phyloP scores from a whole-genome alignment of 2,329 filamentous ascomycete species.

The Ambrosiella xylebori region DNA sequence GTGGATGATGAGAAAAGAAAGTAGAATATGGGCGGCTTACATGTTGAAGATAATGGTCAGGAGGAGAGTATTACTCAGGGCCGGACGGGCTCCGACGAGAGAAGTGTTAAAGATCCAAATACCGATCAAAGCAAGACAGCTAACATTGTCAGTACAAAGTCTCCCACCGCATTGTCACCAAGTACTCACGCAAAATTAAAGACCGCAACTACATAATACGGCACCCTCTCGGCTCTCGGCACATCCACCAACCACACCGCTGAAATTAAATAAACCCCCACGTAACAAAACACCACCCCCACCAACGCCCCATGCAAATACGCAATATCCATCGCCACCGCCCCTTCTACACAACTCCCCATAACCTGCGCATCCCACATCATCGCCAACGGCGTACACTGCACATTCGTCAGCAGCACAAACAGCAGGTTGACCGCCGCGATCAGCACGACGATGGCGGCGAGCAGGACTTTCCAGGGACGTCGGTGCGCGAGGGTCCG shows the following conservation, averaged over 20 bases:
- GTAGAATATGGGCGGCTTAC: conserved; percentile 14
- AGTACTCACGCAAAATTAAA: neutral
- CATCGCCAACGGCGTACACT: conserved; percentile 23
- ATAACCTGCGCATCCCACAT: conserved; percentile 20
- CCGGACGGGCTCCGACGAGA: conserved; percentile 16
- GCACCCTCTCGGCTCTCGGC: neutral
- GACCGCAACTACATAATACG: neutral
- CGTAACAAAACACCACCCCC: conserved; percentile 22
- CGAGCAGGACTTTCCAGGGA: conserved; percentile 20
- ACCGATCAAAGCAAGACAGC: conserved; percentile 19
- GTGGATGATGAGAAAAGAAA: neutral
- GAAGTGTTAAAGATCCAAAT: conserved; percentile 22
- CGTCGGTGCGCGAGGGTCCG: conserved; percentile 18
- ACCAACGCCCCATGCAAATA: conserved; percentile 20
- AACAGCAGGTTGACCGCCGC: conserved; percentile 20
- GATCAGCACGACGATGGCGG: conserved; percentile 19
- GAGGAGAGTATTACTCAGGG: conserved; percentile 19
- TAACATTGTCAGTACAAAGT: neutral
- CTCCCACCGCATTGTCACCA: neutral
- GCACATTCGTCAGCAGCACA: conserved; percentile 20
- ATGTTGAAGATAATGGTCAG: conserved; percentile 20
- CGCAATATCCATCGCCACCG: conserved; percentile 16
- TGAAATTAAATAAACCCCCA: conserved; percentile 14
- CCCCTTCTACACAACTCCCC: conserved; percentile 19
- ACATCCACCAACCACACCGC: neutral